Evolutionary conservation across 352 stramenopile species (phyloP), one percentile per base, ranked within the genome.

Genomic region (Phytophthora boehmeriae): DNA sequence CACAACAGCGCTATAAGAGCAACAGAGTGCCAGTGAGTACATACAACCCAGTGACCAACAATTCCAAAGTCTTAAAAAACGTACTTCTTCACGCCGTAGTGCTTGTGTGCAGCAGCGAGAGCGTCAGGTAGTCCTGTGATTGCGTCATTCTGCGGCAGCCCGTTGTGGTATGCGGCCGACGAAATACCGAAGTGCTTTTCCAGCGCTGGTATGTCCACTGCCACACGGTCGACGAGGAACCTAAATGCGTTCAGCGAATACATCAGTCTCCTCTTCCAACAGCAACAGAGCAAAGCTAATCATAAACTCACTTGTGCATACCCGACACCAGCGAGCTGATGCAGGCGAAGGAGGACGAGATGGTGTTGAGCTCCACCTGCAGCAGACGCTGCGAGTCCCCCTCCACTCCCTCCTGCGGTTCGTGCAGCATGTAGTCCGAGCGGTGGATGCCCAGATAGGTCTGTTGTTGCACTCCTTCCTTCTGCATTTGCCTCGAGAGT

Each of bases 351-450:
- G 93, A 98, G 6, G 92, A 97, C 45, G 97, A 91, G 66, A 99
- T 99, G 27, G 97, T 99, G 76, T 99, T 99, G 47, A 99, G 78
- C 73, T 99, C 97, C 22, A 99, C 96, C 65, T 99, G 92, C 71
- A 88, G 44, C 54, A 93, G 58, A 35, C 95, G 95, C 65, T 90
- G 80, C 30, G 66, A 50, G 60, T 88, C 72, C 16, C 63, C 54
- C 0, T 62, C 32, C 14, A 59, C 74, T 22, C 69, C 70, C 1
- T 44, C 42, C 42, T 87, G 79, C 9, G 78, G 64, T 53, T 92
- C 78, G 61, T 98, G 91, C 46, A 98, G 76, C 95, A 98, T 98
- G 76, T 98, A 98, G 71, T 98, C 95, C 9, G 90, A 98, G 14
- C 95, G 89, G 58, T 97, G 81, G 55, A 98, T 94, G 17, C 90